These are phyloP conservation scores for Serendipita sp. DNA, from an alignment of 768 basidiomycete genomes.

Conservation along the genomic window DNA sequence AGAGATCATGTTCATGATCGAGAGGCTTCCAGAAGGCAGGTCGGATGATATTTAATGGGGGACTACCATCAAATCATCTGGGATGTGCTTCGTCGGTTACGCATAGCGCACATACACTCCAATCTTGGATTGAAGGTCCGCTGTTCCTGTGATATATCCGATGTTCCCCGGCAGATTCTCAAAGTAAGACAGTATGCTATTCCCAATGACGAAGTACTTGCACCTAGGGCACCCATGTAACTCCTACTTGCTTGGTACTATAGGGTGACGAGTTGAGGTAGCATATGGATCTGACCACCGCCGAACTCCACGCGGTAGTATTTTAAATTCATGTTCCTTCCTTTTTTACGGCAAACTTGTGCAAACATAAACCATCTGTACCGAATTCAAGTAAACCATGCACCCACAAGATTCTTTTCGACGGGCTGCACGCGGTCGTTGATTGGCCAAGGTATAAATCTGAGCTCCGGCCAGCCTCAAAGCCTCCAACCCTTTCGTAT, in stretches of 20 bases:
- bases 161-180: too few relatives aligned
- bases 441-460: neutral
- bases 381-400: neutral
- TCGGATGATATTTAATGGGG: neutral
- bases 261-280: too few relatives aligned
- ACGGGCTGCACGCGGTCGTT: neutral
- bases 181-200: too few relatives aligned
- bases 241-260: neutral
- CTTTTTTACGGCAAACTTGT: neutral
- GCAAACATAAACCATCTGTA: neutral
- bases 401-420: neutral
- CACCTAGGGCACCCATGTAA: too few relatives aligned
- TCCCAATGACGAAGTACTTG: too few relatives aligned
- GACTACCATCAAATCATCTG: neutral
- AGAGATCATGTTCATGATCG: slow-evolving; percentile 3
- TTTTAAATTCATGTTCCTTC: slow-evolving; percentile 1
- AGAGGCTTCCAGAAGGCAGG: neutral
- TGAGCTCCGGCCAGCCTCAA: neutral
- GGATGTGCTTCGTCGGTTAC: neutral
- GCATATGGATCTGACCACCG: neutral
- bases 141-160: too few relatives aligned
- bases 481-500: neutral
- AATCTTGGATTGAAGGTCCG: too few relatives aligned
- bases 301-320: neutral
- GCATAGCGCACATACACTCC: neutral